Evolutionary conservation across 2,329 filamentous ascomycete genomes (phyloP).

Genomic region (Fusarium dimerum): DNA sequence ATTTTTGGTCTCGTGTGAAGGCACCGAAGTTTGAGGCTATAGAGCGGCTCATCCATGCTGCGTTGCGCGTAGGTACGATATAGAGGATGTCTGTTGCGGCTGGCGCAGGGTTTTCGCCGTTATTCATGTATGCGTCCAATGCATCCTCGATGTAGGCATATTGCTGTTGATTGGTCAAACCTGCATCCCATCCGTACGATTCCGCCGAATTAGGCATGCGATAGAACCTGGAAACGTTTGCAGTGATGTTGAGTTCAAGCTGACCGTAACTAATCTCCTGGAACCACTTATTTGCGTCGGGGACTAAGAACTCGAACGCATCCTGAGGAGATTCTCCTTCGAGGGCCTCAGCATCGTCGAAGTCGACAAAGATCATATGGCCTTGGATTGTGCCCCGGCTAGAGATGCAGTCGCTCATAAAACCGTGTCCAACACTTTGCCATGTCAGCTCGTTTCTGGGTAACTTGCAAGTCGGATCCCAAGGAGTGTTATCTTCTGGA

Average conservation of each 20-base stretch:
- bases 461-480: constrained; percentile 1
- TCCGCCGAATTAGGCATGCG: constrained; percentile 29
- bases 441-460: neutral
- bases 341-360: constrained; percentile 26
- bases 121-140: constrained; percentile 9
- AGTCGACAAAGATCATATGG: constrained; percentile 42
- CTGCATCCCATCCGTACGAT: constrained; percentile 23
- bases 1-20: neutral
- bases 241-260: constrained; percentile 24
- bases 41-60: constrained; percentile 1
- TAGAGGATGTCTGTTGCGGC: constrained; percentile 15
- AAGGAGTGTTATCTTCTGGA: constrained; percentile 3
- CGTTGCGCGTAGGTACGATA: constrained; percentile 11
- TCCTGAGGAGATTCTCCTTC: constrained; percentile 24
- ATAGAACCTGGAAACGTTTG: constrained; percentile 24
- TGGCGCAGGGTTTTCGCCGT: constrained; percentile 3
- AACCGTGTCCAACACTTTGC: constrained; percentile 1
- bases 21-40: constrained; percentile 3
- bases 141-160: constrained; percentile 16
- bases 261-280: constrained; percentile 27
- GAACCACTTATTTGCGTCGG: constrained; percentile 17
- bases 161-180: constrained; percentile 3
- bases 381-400: constrained; percentile 32
- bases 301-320: constrained; percentile 18
- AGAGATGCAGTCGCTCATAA: constrained; percentile 31